Percentiles rank a stretch among this genome's conserved stretches.
These are phyloP conservation scores for Kregervanrija pseudodelftensis DNA, from an alignment of 805 yeast genomes.

Conservation along the genomic window DNA sequence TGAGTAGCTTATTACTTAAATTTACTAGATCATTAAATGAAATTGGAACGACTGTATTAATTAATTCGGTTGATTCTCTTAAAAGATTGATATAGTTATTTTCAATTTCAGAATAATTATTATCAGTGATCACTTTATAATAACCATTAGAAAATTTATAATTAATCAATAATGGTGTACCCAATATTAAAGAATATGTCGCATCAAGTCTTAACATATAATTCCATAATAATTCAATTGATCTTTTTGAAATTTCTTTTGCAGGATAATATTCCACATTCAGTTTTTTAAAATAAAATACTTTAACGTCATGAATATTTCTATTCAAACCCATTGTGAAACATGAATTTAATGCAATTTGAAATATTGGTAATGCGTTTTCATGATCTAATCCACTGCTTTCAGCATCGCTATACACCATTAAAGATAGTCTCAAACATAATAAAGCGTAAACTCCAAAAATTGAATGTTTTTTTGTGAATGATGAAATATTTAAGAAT, in stretches of 20 bases:
- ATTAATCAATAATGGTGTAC: constrained; percentile 10
- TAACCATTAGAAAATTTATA: constrained; percentile 8
- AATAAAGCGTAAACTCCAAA: constrained; percentile 7
- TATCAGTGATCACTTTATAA: constrained; percentile 1
- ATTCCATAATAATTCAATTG: constrained; percentile 13
- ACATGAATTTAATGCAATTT: constrained; percentile 7
- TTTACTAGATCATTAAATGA: not conserved
- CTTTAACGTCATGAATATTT: not conserved
- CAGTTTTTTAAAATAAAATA: not conserved
- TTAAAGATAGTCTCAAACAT: constrained; percentile 4
- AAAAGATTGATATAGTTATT: not conserved
- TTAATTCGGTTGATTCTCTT: not conserved
- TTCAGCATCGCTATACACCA: constrained; percentile 10
- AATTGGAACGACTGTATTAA: not conserved
- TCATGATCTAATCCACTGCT: constrained; percentile 6
- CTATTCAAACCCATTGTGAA: constrained; percentile 7
- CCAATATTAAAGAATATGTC: constrained; percentile 4
- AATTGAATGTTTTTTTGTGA: constrained; percentile 4
- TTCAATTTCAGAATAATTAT: not conserved
- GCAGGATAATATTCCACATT: constrained; percentile 1
- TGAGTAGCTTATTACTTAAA: not conserved
- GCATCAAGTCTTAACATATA: constrained; percentile 10
- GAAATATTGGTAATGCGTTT: constrained; percentile 9
- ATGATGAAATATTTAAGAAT: constrained; percentile 9
- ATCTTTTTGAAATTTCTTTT: constrained; percentile 4